Conservation (phyloP, 1,284 basidiomycete genomes). For the Singerocomus rubriflavus region DNA sequence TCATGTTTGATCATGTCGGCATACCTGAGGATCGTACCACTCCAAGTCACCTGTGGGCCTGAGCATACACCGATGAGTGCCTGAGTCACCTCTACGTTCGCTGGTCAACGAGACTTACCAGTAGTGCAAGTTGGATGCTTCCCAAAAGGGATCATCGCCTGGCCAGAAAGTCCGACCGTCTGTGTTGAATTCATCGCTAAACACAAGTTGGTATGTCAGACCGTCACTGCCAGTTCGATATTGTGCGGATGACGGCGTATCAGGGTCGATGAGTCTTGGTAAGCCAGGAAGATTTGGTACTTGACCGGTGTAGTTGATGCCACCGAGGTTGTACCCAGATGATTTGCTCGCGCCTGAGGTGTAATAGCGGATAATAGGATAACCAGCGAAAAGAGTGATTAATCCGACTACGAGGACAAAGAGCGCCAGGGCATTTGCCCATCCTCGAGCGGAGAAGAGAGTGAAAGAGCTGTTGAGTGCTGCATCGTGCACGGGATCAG, state of each 20-base stretch:
- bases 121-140: slow-evolving; percentile 69
- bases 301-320: slow-evolving; percentile 71
- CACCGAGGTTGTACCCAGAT: slow-evolving; percentile 72
- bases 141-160: slow-evolving; percentile 79
- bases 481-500: slow-evolving; percentile 62
- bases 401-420: slow-evolving; percentile 58
- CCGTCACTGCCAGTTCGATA: slow-evolving; percentile 66
- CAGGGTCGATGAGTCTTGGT: slow-evolving; percentile 61
- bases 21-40: slow-evolving; percentile 77
- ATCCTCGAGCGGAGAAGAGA: slow-evolving; percentile 67
- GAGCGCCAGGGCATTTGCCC: slow-evolving; percentile 65
- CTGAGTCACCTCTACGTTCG: neutral
- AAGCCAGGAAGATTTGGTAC: slow-evolving; percentile 60
- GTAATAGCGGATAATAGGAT: slow-evolving; percentile 69
- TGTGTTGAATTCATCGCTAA: slow-evolving; percentile 89
- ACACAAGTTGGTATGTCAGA: slow-evolving; percentile 76
- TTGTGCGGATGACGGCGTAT: slow-evolving; percentile 58
- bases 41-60: slow-evolving; percentile 83
- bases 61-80: slow-evolving; percentile 7
- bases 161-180: slow-evolving; percentile 78
- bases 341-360: slow-evolving; percentile 30
- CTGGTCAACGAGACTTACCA: slow-evolving; percentile 42
- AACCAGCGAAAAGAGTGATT: slow-evolving; percentile 71
- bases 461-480: slow-evolving; percentile 56
- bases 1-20: slow-evolving; percentile 17